Conservation (phyloP, 106 monocot genomes). For the Dendrobium chrysotoxum region DNA sequence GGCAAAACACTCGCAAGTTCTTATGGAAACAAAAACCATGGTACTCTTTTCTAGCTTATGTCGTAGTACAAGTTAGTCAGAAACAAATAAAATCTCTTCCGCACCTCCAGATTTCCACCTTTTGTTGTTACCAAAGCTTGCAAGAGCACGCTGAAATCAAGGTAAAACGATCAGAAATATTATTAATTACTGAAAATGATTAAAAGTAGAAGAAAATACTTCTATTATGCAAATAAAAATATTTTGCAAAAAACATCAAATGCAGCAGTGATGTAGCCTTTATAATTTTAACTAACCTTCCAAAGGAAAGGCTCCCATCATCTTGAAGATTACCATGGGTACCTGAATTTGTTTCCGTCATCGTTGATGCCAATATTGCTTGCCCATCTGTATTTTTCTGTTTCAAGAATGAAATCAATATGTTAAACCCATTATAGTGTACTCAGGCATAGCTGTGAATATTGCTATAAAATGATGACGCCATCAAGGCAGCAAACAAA, state of each 20-base stretch:
- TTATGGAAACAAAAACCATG: background rate
- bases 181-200: conserved; percentile 7
- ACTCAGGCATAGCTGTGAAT: background rate
- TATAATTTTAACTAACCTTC: conserved; percentile 50
- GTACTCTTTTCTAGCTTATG: background rate
- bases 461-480: background rate
- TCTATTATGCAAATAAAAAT: background rate
- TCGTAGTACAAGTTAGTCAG: background rate
- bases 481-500: background rate
- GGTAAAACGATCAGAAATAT: background rate
- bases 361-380: conserved; percentile 68
- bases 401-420: conserved; percentile 6
- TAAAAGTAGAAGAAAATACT: background rate
- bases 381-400: conserved; percentile 88
- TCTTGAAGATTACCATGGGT: conserved; percentile 27
- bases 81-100: background rate
- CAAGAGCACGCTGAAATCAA: conserved; percentile 70
- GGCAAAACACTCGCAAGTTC: background rate
- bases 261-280: conserved; percentile 4
- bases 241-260: background rate
- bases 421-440: background rate
- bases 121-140: conserved; percentile 57
- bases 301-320: conserved; percentile 56
- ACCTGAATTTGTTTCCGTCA: conserved; percentile 35
- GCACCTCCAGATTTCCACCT: conserved; percentile 85